phyloP scores from a whole-genome alignment of 495 filamentous ascomycete genomes.

The Talaromyces borbonicus region DNA sequence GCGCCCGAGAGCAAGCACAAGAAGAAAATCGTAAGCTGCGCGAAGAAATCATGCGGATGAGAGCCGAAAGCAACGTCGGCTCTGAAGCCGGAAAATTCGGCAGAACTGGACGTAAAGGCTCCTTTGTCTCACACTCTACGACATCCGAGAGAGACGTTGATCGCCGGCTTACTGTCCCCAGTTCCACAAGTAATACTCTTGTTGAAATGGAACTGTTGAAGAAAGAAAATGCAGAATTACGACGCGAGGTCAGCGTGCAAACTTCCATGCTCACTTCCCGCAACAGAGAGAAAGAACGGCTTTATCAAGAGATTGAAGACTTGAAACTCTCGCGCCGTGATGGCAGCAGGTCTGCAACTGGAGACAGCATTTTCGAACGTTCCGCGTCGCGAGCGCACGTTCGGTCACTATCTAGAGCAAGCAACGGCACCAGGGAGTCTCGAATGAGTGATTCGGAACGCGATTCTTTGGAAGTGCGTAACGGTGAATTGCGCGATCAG shows the following conservation, averaged over 20 bases:
- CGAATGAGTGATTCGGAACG: constrained; percentile 69
- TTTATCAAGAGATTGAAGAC: constrained; percentile 96
- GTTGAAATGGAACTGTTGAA: constrained; percentile 72
- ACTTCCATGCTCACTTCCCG: constrained; percentile 96
- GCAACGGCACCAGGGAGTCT: constrained; percentile 58
- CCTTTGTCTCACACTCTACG: constrained; percentile 51
- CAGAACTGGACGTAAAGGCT: constrained; percentile 44
- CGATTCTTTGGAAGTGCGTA: constrained; percentile 74
- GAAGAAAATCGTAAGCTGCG: constrained; percentile 77
- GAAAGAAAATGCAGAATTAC: constrained; percentile 86
- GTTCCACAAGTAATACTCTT: constrained; percentile 53
- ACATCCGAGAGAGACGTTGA: constrained; percentile 52
- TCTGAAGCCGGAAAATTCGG: constrained; percentile 22
- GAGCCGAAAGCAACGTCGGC: constrained; percentile 46
- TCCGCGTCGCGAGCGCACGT: constrained; percentile 79
- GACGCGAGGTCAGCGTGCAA: constrained; percentile 87
- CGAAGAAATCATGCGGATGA: constrained; percentile 71
- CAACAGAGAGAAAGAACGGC: constrained; percentile 85
- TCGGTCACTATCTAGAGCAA: constrained; percentile 60
- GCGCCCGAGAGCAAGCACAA: constrained; percentile 80
- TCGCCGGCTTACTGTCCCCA: constrained; percentile 40
- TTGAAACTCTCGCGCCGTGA: constrained; percentile 79
- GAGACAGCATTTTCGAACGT: constrained; percentile 86
- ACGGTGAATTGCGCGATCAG: constrained; percentile 75
- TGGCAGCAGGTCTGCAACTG: constrained; percentile 52